Conservation (phyloP, 2,329 filamentous ascomycete species). For the Fusarium neocosmosporiellum region DNA sequence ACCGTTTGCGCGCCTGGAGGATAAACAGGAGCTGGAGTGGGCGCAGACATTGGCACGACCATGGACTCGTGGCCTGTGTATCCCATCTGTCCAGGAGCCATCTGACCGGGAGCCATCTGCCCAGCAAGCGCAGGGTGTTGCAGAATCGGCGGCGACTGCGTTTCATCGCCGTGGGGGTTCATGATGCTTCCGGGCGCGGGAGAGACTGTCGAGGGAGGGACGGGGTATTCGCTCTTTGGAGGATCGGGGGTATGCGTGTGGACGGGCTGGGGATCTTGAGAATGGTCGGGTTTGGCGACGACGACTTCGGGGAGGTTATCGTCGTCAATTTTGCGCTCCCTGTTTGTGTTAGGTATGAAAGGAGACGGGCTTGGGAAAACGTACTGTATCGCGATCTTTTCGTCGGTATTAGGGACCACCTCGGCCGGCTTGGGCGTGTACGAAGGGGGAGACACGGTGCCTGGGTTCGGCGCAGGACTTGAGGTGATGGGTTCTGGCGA, state of each 20-base stretch:
- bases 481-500: conserved; percentile 23
- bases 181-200: conserved; percentile 13
- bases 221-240: conserved; percentile 9
- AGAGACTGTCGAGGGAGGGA: conserved; percentile 21
- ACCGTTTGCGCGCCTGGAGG: conserved; percentile 28
- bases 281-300: conserved; percentile 12
- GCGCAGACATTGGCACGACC: not conserved
- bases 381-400: conserved; percentile 37
- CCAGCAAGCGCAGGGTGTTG: conserved; percentile 26
- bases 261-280: not conserved
- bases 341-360: not conserved
- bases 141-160: conserved; percentile 31
- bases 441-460: conserved; percentile 35
- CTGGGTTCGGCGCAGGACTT: not conserved
- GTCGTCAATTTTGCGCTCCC: conserved; percentile 27
- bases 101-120: conserved; percentile 1
- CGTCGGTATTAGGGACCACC: conserved; percentile 6
- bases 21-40: not conserved
- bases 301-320: conserved; percentile 43
- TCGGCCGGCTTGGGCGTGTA: conserved; percentile 19
- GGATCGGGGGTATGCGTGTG: not conserved
- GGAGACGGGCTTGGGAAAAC: not conserved
- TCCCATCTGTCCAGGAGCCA: conserved; percentile 3
- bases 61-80: conserved; percentile 31
- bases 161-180: conserved; percentile 8